Base-by-base conservation (phyloP, 108 stramenopile genomes). In the Nitzschia inconspicua region DNA sequence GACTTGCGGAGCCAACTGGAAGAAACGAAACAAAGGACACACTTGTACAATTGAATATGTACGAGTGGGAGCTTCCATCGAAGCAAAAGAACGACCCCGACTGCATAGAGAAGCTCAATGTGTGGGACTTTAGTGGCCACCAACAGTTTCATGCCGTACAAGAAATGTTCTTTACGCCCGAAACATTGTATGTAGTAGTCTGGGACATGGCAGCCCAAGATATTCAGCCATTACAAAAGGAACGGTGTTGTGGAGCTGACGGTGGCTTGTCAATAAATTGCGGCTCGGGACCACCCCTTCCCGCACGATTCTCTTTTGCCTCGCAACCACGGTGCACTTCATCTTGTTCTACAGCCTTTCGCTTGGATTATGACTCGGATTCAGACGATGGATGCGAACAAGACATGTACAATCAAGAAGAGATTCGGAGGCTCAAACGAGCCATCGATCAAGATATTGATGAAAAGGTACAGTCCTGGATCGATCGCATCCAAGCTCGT, bases 151-250 rank as follows among this genome's bases (percentile, higher is more conserved):
- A 28, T 5, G 48, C 24, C 16, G 24, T 49, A 14, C 26, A 49
- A 49, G 14, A 49, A 49, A 27, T 49, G 48, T 49, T 49, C 48
- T 49, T 49, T 29, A 49, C 48, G 10, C 48, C 48, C 10, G 29
- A 49, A 28, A 49, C 48, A 9, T 29, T 49, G 0, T 49, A 49
- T 29, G 3, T 49, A 0, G 26, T 49, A 29, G 25, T 49, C 30
- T 49, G 48, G 48, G 48, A 49, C 22, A 49, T 49, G 48, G 48
- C 48, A n/a, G 48, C 48, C 1, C 27, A 24, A 24, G 27, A 28
- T 23, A 14, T 49, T 6, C 14, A 26, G 2, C 48, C 48, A 9
- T 24, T 29, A 29, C 14, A 49, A 10, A n/a, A 23, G 3, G 26
- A 49, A 49, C 30, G 24, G n/a, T n/a, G n/a, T n/a, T n/a, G n/a